Evolutionary conservation across 2,329 filamentous ascomycete genomes (phyloP), one percentile per base, ranked within the genome.

Genomic region (Penicillium sp.): DNA sequence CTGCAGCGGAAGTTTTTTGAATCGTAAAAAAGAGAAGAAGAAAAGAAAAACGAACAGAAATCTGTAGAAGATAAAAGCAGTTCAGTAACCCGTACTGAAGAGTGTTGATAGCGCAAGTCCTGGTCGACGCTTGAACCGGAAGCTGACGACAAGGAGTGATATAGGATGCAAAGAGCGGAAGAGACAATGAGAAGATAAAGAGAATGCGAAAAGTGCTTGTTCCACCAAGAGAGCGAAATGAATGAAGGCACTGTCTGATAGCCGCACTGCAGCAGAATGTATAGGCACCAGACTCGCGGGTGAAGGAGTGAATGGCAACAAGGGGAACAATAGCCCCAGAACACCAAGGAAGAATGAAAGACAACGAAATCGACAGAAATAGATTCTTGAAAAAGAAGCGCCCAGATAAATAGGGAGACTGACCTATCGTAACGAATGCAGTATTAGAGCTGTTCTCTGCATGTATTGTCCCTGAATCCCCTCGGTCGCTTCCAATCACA

Each of bases 11-110:
- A 28, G 0, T 12, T 26, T 28, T 26, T 28, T 26, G 36, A 6
- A 39, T 21, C 47, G 42, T 16, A 38, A 31, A 28, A 54, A 36
- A 42, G 7, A 26, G 24, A 26, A 6, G 5, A 6, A 26, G 24
- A 26, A 53, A 39, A 41, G 7, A 26, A 7, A 26, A 6, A 6
- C 1, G 24, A 26, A n/a, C 31, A 24, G 31, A 13, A 47, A 56
- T 26, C 45, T 39, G 18, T 52, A 49, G 46, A 52, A 51, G 52
- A 63, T 57, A 45, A 42, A 49, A 54, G 52, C 26, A 54, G 45
- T 65, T 65, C 65, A 69, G 66, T 52, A 64, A 57, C 65, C 64
- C 56, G 65, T 52, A 64, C 63, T 61, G 64, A 59, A 34, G n/a
- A 36, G 16, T 34, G 5, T 23, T 16, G 38, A 13, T 24, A 18